phyloP scores from a whole-genome alignment of 2,329 filamentous ascomycete genomes.

The Cladosporium sp. region DNA sequence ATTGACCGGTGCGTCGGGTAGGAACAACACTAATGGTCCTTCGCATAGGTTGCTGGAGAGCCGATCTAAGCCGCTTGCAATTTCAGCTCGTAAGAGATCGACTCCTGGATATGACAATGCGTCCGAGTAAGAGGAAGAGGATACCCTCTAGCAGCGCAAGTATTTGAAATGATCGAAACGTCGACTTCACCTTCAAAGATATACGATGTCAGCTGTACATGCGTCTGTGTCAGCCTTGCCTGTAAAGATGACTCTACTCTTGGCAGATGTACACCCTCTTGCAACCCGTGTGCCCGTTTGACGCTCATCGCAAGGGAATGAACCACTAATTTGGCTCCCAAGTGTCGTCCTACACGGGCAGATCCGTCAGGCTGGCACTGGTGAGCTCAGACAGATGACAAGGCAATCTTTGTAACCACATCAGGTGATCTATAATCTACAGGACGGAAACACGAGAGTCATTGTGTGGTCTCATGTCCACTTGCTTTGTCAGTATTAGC shows the following conservation, averaged over 20 bases:
- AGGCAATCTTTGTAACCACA: not conserved
- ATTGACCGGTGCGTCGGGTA: not conserved
- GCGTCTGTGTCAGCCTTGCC: too few relatives aligned
- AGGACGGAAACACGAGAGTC: not conserved
- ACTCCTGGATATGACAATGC: not conserved
- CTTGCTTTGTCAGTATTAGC: constrained; percentile 5
- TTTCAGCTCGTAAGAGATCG: too few relatives aligned
- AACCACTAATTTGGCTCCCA: too few relatives aligned
- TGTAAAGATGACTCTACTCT: too few relatives aligned
- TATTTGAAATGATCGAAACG: too few relatives aligned
- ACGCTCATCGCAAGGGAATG: too few relatives aligned
- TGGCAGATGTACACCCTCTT: too few relatives aligned
- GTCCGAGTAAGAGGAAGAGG: too few relatives aligned
- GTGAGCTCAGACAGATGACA: not conserved
- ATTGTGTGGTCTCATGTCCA: not conserved
- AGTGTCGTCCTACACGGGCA: not conserved
- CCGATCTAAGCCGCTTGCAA: not conserved
- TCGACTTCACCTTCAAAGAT: too few relatives aligned
- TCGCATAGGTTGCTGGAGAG: not conserved
- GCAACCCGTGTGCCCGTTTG: too few relatives aligned
- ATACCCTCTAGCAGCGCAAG: too few relatives aligned
- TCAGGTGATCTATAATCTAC: not conserved
- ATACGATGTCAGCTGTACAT: too few relatives aligned
- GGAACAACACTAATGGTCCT: not conserved
- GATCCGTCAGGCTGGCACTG: not conserved